These are phyloP conservation scores for Ilyonectria sp. DNA, from an alignment of 2,329 filamentous ascomycete genomes.

Conservation along the genomic window DNA sequence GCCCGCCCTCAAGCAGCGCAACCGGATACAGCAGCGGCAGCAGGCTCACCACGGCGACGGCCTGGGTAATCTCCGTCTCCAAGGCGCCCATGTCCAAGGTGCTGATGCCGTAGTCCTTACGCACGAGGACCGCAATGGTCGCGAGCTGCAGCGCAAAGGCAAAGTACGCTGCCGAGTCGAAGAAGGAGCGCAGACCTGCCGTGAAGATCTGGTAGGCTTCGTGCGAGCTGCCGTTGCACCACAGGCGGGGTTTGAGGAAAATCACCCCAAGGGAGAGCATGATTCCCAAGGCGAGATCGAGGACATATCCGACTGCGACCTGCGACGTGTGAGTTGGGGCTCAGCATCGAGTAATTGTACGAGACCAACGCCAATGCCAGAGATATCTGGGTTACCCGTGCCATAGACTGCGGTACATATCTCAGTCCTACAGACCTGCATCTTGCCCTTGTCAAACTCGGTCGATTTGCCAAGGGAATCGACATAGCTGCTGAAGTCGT, in stretches of 20 bases:
- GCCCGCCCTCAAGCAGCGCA: constrained; percentile 28
- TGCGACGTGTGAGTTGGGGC: constrained; percentile 15
- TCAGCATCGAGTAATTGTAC: neutral
- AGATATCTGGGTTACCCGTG: constrained; percentile 42
- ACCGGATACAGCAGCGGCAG: constrained; percentile 43
- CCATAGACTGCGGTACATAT: constrained; percentile 41
- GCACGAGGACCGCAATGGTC: constrained; percentile 37
- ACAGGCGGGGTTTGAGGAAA: neutral
- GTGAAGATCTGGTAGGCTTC: constrained; percentile 8
- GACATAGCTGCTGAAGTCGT: constrained; percentile 32
- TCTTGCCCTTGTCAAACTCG: neutral
- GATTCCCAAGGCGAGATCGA: constrained; percentile 24
- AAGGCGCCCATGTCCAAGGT: constrained; percentile 41
- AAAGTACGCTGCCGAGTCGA: constrained; percentile 43
- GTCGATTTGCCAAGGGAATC: constrained; percentile 18
- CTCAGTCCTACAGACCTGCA: constrained; percentile 26
- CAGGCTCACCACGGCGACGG: constrained; percentile 41
- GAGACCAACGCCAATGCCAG: constrained; percentile 39
- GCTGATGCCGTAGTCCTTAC: constrained; percentile 45
- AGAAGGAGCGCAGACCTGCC: constrained; percentile 30
- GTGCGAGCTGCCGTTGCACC: neutral
- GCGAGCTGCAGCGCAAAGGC: constrained; percentile 41
- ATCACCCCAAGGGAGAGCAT: constrained; percentile 1
- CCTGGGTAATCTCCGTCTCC: constrained; percentile 41
- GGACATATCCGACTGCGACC: constrained; percentile 33